A percentile compares a stretch with the other conserved stretches of the same genome.
Conservation (phyloP, 2,329 filamentous ascomycete species). For the Cylindrodendrum hubeiense region DNA sequence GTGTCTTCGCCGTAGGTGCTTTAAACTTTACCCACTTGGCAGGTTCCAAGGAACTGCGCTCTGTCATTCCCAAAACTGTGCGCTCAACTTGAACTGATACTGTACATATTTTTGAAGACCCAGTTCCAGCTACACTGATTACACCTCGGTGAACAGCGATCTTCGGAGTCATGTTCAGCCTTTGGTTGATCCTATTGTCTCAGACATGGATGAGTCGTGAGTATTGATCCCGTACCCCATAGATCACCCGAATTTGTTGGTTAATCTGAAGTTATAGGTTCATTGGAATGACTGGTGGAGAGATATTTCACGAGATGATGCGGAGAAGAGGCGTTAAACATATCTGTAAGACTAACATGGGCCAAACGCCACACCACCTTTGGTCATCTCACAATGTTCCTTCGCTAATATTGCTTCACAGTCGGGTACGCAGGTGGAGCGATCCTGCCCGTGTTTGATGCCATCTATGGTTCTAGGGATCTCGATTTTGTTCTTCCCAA, state of each 20-base stretch:
- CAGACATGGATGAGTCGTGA: constrained; percentile 2
- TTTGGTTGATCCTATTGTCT: not conserved
- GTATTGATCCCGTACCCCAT: not conserved
- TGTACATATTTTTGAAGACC: not conserved
- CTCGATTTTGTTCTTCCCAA: constrained; percentile 96
- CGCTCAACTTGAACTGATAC: not conserved
- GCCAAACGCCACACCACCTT: not conserved
- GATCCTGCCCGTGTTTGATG: constrained; percentile 97
- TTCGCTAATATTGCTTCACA: constrained; percentile 46
- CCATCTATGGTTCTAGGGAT: constrained; percentile 97
- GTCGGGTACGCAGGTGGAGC: constrained; percentile 94
- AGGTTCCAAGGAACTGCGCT: not conserved
- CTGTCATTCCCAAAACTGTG: not conserved
- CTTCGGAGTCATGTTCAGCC: not conserved
- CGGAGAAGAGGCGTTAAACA: not conserved
- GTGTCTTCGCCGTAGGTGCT: not conserved
- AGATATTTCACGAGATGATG: constrained; percentile 8
- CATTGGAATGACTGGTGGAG: constrained; percentile 2
- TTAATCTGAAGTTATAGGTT: not conserved
- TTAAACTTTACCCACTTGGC: not conserved
- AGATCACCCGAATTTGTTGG: not conserved
- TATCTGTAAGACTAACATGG: not conserved
- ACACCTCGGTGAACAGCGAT: not conserved
- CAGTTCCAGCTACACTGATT: not conserved
- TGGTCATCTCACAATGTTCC: not conserved